phyloP scores from a whole-genome alignment of 176 grass and related monocot genomes.

The Raddia guianensis region DNA sequence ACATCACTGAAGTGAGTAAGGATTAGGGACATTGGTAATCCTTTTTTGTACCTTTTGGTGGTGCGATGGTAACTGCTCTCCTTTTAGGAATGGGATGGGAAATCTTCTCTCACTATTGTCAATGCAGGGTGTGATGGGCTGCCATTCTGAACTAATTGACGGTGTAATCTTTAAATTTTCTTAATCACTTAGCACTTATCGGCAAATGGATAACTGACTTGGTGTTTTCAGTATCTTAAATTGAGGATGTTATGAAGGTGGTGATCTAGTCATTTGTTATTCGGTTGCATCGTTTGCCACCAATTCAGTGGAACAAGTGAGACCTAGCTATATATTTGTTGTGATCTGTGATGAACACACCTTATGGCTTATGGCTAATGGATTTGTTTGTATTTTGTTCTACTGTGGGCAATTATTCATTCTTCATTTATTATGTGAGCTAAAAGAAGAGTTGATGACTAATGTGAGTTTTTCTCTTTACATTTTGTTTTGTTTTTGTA shows the following conservation, averaged over 20 bases:
- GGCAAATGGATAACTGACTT: too few species aligned
- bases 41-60: too few species aligned
- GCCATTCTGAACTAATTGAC: too few species aligned
- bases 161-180: too few species aligned
- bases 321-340: background rate
- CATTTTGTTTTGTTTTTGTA: background rate
- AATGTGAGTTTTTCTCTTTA: background rate
- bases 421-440: background rate
- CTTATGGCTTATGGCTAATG: too few species aligned
- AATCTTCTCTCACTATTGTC: too few species aligned
- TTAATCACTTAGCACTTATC: too few species aligned
- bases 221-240: background rate
- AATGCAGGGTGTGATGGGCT: too few species aligned
- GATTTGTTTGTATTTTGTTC: conserved; percentile 7
- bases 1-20: too few species aligned
- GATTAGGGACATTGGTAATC: too few species aligned
- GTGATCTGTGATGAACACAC: background rate
- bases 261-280: background rate
- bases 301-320: background rate
- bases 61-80: too few species aligned
- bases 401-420: background rate
- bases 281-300: background rate
- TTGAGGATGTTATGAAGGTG: background rate
- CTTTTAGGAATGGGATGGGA: too few species aligned
- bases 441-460: background rate